phyloP scores from a whole-genome alignment of 805 yeast genomes.

The Candida insectorum region DNA sequence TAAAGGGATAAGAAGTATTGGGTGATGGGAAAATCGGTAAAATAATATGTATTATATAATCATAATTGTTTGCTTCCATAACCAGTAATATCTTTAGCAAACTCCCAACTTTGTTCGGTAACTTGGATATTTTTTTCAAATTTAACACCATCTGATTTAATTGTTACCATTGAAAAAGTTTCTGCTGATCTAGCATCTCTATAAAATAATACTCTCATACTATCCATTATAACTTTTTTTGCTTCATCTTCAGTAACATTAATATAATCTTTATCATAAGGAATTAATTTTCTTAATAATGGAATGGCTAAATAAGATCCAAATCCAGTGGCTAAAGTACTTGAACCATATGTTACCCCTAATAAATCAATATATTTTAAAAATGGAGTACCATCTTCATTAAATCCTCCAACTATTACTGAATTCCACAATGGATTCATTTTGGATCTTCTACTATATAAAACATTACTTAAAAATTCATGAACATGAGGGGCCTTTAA shows the following conservation, averaged over 20 bases:
- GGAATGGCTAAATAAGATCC: constrained; percentile 96
- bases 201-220: constrained; percentile 92
- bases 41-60: background rate
- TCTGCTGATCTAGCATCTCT: constrained; percentile 95
- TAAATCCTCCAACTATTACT: constrained; percentile 83
- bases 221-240: constrained; percentile 67
- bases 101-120: constrained; percentile 81
- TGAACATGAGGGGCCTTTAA: constrained; percentile 85
- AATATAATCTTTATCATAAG: constrained; percentile 69
- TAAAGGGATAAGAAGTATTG: too few relatives aligned
- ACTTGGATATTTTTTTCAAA: constrained; percentile 66
- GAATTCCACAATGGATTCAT: constrained; percentile 98
- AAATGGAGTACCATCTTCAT: constrained; percentile 61
- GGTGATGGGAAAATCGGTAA: too few relatives aligned
- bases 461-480: constrained; percentile 77
- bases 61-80: constrained; percentile 70
- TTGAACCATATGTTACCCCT: constrained; percentile 87
- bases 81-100: constrained; percentile 85
- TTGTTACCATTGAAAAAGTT: constrained; percentile 74
- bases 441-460: constrained; percentile 85
- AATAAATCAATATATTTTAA: constrained; percentile 84
- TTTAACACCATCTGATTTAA: constrained; percentile 40
- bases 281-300: constrained; percentile 78
- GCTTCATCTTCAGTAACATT: constrained; percentile 75
- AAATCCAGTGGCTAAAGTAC: constrained; percentile 92